A percentile compares a stretch with the other conserved stretches of the same genome.
phyloP scores from a whole-genome alignment of 768 basidiomycete species.

The Lactifluus pinguis region DNA sequence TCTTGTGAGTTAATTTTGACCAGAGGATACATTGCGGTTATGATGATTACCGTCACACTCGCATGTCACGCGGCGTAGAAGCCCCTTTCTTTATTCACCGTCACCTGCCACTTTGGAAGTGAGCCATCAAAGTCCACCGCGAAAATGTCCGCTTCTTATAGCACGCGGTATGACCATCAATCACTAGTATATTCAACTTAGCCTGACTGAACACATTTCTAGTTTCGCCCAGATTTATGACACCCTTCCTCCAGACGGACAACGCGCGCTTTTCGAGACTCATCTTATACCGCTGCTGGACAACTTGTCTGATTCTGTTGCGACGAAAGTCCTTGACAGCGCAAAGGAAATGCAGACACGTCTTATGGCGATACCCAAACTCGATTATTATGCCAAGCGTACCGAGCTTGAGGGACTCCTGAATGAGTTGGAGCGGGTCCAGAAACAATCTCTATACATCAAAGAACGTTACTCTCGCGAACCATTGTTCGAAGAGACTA shows the following conservation, averaged over 20 bases:
- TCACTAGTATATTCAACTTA: background rate
- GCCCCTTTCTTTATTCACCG: background rate
- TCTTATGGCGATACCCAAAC: constrained; percentile 35
- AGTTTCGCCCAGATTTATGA: constrained; percentile 31
- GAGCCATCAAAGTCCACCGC: background rate
- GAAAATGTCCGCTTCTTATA: background rate
- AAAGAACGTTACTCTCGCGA: constrained; percentile 45
- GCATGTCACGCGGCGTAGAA: background rate
- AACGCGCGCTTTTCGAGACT: constrained; percentile 39
- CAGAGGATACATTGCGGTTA: background rate
- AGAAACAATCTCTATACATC: constrained; percentile 39
- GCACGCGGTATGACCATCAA: background rate
- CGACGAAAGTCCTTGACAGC: constrained; percentile 32
- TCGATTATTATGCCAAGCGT: constrained; percentile 47
- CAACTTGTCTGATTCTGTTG: constrained; percentile 29
- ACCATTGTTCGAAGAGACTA: constrained; percentile 46
- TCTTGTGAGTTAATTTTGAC: background rate
- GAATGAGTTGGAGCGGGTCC: constrained; percentile 43
- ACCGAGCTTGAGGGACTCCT: constrained; percentile 45
- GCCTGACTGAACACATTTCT: background rate
- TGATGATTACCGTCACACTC: background rate
- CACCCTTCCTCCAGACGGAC: constrained; percentile 44
- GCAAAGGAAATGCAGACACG: constrained; percentile 33
- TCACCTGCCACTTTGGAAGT: background rate
- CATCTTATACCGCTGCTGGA: constrained; percentile 45